Evolutionary conservation across 805 yeast species (phyloP), one percentile per base, ranked within the genome.

Genomic region (Starmerella bacillaris): DNA sequence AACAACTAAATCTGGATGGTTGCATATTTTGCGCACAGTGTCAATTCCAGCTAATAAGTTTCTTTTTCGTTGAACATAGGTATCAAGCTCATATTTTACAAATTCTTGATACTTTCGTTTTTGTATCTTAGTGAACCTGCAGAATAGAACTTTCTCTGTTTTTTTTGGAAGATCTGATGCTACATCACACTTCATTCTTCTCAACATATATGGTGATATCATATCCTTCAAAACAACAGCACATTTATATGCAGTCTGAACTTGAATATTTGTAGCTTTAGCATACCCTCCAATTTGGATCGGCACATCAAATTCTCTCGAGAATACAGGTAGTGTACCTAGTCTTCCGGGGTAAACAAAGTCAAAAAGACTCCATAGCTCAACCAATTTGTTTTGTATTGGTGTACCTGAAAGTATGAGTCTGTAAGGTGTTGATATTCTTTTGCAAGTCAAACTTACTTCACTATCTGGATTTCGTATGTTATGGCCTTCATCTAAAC

Each of bases 211-310:
- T 0, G 98, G 98, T 3, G 93, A 72, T 8, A 89, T 80, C 45
- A 86, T 57, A 47, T 89, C 93, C 34, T 93, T 63, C 35, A 89
- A 58, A 2, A 86, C 74, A 4, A 84, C 89, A 0, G 98, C 98
- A 59, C 96, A 89, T 52, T 82, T 82, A 51, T 80, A 84, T 2
- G 95, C 94, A 1, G 95, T 75, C 51, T 86, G 95, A 0, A 89
- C 96, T 52, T 89, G 95, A 3, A 89, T 70, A 52, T 89, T 89
- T 1, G 92, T 73, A 0, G 98, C 96, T 59, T 86, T 89, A 1
- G 98, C 94, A 57, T 89, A 89, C 0, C 98, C 98, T n/a, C 98
- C 98, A 52, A 79, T 66, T 50, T 83, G 86, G 30, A 89, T 89
- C 0, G 98, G 98, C 4, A 74, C 63, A 2, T 93, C 77, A 54